Evolutionary conservation across 139 green algal genomes (phyloP).

Genomic region (Eudorina sp.): DNA sequence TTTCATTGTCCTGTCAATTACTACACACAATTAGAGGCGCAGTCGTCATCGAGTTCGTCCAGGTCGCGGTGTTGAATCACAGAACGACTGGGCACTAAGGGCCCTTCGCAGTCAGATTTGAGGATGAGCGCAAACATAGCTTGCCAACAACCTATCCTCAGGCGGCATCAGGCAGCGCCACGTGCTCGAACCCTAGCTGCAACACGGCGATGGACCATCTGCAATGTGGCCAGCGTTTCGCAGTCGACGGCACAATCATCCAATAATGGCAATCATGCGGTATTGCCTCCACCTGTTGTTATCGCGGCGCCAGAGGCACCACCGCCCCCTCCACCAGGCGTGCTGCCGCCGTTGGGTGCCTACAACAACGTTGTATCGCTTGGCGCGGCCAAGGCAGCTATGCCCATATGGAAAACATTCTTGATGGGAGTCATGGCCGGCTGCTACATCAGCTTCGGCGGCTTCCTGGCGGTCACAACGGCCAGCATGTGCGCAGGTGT

Average conservation of each 20-base stretch:
- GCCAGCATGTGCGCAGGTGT: conserved; percentile 62
- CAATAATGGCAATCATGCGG: neutral
- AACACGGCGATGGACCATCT: too few species aligned
- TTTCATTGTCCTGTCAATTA: too few species aligned
- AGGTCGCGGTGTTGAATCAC: too few species aligned
- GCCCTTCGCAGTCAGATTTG: too few species aligned
- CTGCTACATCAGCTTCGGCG: conserved; percentile 80
- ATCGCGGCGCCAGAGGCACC: neutral
- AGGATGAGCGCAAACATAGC: too few species aligned
- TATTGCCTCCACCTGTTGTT: neutral
- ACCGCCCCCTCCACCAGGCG: conserved; percentile 24
- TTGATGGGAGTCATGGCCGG: conserved; percentile 75
- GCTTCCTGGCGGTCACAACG: conserved; percentile 71
- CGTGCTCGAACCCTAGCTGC: too few species aligned
- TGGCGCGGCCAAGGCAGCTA: conserved; percentile 36
- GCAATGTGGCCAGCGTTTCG: neutral
- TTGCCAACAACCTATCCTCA: too few species aligned
- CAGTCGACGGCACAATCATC: neutral
- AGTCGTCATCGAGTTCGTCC: too few species aligned
- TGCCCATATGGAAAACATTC: conserved; percentile 54
- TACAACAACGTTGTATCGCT: conserved; percentile 55
- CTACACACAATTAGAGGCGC: too few species aligned
- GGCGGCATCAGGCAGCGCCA: too few species aligned
- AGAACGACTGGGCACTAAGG: too few species aligned
- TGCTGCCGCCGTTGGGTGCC: conserved; percentile 48